Base-by-base conservation (phyloP, 257 asterid genomes). In the Scutellaria minor region DNA sequence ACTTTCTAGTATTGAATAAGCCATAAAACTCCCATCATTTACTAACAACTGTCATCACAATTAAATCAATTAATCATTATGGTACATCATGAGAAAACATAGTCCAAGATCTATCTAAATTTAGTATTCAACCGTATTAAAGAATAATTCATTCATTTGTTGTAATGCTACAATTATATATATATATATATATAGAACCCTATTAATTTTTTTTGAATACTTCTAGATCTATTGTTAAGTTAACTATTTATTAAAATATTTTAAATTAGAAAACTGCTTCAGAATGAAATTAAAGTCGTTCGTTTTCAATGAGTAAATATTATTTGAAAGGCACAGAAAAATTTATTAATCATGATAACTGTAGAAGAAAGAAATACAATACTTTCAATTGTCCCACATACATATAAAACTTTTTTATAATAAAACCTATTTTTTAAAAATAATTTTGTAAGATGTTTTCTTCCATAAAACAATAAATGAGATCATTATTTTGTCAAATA, bases 31-130 rank as follows among this genome's bases (percentile, higher is more conserved):
- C 67, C 53, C 72, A 70, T 76, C 80, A 76, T 70, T 70, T 54
- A 70, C 53, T 45, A 70, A 70, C 80, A 76, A 63, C 80, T 76
- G 80, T 70, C 80, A 11, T 60, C 79, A 52, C 53, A 42, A 69
- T 61, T 52, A 61, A 62, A 52, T 52, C 54, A 46, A 70, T 62
- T 37, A 70, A 76, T 76, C 72, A 76, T 76, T 51, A 60, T 8
- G 37, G 66, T 66, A 69, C 70, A 50, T 75, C 80, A 76, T 62
- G 45, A 46, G 35, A 14, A 68, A 75, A 66, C 45, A 27, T 47
- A 45, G 9, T 63, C 54, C 31, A 11, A 69, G 8, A 69, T 48
- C 65, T 39, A 60, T 57, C 46, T 63, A 55, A 56, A 56, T 45
- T n/a, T 14, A 51, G 6, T 22, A 50, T 71, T 60, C 35, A 39